Conservation (phyloP, 1,284 basidiomycete species). For the Trametes versicolor region DNA sequence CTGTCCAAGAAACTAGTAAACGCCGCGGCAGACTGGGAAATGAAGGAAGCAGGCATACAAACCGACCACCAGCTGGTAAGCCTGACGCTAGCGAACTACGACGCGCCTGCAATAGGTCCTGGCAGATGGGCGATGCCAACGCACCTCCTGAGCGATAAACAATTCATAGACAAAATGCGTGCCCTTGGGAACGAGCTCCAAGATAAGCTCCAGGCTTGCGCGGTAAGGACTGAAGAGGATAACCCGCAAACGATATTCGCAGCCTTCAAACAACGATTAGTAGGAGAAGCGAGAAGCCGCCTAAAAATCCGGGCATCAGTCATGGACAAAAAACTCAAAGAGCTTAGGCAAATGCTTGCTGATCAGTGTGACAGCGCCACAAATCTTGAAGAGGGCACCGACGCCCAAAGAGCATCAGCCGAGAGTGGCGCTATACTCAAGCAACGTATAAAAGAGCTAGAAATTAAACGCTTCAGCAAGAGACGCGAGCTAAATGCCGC, state of each 20-base stretch:
- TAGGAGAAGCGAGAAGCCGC: not conserved
- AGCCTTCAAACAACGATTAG: not conserved
- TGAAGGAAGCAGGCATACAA: not conserved
- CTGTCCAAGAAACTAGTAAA: not conserved
- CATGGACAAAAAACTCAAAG: too few relatives aligned
- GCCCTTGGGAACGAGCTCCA: not conserved
- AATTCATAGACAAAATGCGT: not conserved
- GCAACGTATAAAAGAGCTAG: not conserved
- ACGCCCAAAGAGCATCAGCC: not conserved
- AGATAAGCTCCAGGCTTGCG: not conserved
- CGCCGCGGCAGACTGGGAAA: not conserved
- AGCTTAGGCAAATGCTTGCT: too few relatives aligned
- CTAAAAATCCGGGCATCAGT: not conserved
- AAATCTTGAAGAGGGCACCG: too few relatives aligned
- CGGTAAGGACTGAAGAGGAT: not conserved
- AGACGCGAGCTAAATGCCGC: not conserved
- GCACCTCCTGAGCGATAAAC: not conserved
- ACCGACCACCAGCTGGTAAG: not conserved
- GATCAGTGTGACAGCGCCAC: too few relatives aligned
- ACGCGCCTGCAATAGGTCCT: not conserved
- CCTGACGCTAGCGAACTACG: not conserved
- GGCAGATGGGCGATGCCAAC: not conserved
- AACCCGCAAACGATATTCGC: not conserved
- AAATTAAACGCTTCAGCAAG: not conserved
- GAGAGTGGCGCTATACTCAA: not conserved